Evolutionary conservation across 2,329 filamentous ascomycete species (phyloP), one percentile per base, ranked within the genome.

Genomic region (Monilinia fructigena): DNA sequence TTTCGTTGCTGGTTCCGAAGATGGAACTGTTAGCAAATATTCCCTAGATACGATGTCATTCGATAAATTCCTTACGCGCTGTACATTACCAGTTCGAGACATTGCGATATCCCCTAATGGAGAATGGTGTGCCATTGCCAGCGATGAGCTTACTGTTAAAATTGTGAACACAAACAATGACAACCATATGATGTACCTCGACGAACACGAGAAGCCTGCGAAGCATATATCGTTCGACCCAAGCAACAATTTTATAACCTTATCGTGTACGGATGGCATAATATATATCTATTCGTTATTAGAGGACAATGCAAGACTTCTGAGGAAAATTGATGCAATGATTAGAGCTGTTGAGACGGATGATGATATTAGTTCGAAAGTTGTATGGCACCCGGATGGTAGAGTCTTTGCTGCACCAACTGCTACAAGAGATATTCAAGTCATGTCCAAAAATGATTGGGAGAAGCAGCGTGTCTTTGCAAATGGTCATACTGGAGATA

Each of bases 1-100:
- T 77, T 96, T 97, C 76, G 86, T 98, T 55, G 88, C 92, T 69
- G 95, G 93, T 38, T 91, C 92, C 26, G 94, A 99, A 78, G 93
- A 98, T 79, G 95, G 96, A 75, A 95, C 90, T n/a, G 92, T 99
- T 74, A 96, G 90, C 81, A 87, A 93, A 73, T 99, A 96, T 81
- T 91, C 90, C n/a, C 83, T 97, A 60, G 83, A 86, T 66, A 86
- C 86, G 3, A 88, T 89, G 74, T 78, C 82, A 38, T 92, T 96
- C 79, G 91, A 96, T 69, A 88, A 89, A 68, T 90, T 96, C 71
- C 85, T 99, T 61, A 85, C 93, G 35, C 88, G 95, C 70, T 91
- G 89, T 67, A 89, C 92, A n/a, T 81, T 97, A 3, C 92, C 95
- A 0, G 86, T 97, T 42, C 86, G 95, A 74, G 93, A 97, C 76